Evolutionary conservation across 371 early-diverging fungal species (phyloP), one percentile per base, ranked within the genome.

Genomic region (Actinomortierella wolfii): DNA sequence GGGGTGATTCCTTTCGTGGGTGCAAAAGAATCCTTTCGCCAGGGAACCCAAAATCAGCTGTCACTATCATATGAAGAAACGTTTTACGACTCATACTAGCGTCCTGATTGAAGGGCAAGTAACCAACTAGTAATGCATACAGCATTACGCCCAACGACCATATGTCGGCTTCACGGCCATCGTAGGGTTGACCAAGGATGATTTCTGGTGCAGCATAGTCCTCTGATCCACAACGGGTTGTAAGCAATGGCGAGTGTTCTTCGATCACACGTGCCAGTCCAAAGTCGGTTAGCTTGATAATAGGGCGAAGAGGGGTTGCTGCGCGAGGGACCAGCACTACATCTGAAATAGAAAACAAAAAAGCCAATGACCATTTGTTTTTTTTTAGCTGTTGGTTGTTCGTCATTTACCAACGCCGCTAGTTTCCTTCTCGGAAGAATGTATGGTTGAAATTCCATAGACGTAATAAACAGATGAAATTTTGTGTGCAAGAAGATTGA

Each of bases 181-280:
- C 87, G 55, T 91, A 89, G 1, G 79, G 73, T 29, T 82, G 75
- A 3, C 82, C 81, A 18, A 89, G 79, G 25, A 94, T 80, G 42
- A 94, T 81, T 67, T 95, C 94, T 0, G 95, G 95, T n/a, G 94
- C 90, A 4, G 93, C 91, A 81, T 92, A 94, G 65, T 91, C 90
- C 57, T 88, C 86, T 42, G 87, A 85, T 18, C 92, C 92, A 68
- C 87, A 88, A 21, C 87, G 80, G 14, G 86, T 85, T 14, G 81
- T 78, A 41, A 81, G 58, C 21, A 79, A 55, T 7, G 80, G 79
- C 20, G 71, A 54, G n/a, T 78, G 71, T 25, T 77, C 69, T 42
- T 85, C 80, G 41, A 86, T 76, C 17, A 81, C 77, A 29, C 81
- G 79, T 14, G 90, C 87, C 9, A 88, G 70, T 46, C 89, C 89